Evolutionary conservation across 2,329 filamentous ascomycete species (phyloP), one percentile per base, ranked within the genome.

Genomic region (Xylaria sp.): DNA sequence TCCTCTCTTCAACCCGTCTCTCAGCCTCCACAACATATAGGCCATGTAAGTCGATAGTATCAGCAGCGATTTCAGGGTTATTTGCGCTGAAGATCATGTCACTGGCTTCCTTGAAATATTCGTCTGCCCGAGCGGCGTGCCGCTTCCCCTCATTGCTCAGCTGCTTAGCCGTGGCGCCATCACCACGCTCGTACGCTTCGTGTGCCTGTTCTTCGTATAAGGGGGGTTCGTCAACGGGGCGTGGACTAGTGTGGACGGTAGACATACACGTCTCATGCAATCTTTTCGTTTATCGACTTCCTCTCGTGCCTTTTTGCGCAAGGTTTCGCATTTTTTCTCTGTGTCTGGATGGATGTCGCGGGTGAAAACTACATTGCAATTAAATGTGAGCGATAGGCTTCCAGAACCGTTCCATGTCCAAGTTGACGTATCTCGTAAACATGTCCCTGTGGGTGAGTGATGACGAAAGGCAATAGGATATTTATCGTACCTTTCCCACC

Each of bases 51-150:
- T 99, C 96, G 75, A 99, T 94, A 9, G 92, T 94, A 81, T 98
- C 95, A 50, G 85, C 0, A 4, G 18, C 8, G 37, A 5, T 12
- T 0, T n/a, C 20, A 9, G 20, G 2, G 9, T 92, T 90, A 79
- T 98, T 98, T 84, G 98, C 98, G 83, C 95, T 94, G 84, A 99
- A 98, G 79, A 98, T 98, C 81, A 89, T 97, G 68, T 98, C 93
- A 69, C 93, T 93, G 1, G 96, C 96, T 81, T 97, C 94, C 73
- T 88, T 90, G 85, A 98, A 98, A 84, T 94, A 97, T 69, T 91
- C 86, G 74, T 97, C 93, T 89, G 97, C 96, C 79, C 91, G 88
- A 68, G 89, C 88, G 51, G 91, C 94, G 80, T 98, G 94, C 54
- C 84, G 82, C 82, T 98, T 80, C 78, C 92, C 93, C 81, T 97